phyloP scores from a whole-genome alignment of 148 eudicot species.

The Camellia japonica region DNA sequence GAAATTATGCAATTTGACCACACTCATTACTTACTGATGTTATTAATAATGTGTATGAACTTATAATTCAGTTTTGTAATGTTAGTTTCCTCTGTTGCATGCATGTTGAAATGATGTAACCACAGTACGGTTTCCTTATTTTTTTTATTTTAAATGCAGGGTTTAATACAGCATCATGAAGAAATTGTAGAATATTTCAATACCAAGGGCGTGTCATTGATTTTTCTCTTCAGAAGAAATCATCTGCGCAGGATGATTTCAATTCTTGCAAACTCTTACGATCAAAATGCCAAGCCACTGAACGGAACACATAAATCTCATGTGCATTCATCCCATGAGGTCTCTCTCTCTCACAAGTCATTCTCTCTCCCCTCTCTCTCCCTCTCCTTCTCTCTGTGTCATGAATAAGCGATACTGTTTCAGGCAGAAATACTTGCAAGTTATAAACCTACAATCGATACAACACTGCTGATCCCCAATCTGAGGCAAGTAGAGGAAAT shows the following conservation, averaged over 20 bases:
- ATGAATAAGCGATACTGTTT: slow-evolving; percentile 5
- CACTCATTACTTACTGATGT: not conserved
- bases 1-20: not conserved
- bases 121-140: not conserved
- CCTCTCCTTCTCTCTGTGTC: not conserved
- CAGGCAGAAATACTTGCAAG: slow-evolving; percentile 49
- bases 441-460: no score
- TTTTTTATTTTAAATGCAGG: slow-evolving; percentile 40
- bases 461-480: no score
- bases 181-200: slow-evolving; percentile 70
- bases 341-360: slow-evolving; percentile 19
- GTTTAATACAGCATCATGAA: slow-evolving; percentile 76
- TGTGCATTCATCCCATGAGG: slow-evolving; percentile 79
- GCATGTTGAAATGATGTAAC: not conserved
- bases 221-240: slow-evolving; percentile 90
- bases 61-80: not conserved
- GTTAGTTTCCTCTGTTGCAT: not conserved
- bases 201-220: slow-evolving; percentile 62
- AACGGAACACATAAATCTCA: slow-evolving; percentile 92
- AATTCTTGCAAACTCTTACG: slow-evolving; percentile 75
- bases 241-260: slow-evolving; percentile 81
- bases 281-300: slow-evolving; percentile 61
- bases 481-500: no score
- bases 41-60: not conserved
- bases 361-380: slow-evolving; percentile 21